Evolutionary conservation across 371 early-diverging fungal species (phyloP), one percentile per base, ranked within the genome.

Genomic region (Gilbertella persicaria): DNA sequence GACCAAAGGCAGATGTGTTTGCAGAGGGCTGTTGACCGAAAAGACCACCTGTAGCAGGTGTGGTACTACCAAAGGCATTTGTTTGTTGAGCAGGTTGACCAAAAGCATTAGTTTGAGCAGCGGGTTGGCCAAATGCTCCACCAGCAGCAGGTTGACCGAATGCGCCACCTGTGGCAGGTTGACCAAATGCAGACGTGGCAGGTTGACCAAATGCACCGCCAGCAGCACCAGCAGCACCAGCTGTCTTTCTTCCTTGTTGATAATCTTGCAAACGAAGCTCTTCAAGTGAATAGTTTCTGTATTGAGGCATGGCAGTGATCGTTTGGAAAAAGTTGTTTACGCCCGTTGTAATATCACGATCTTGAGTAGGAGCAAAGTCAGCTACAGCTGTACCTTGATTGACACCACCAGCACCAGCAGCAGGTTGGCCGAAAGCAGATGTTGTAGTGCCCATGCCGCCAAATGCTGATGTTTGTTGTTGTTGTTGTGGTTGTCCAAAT

Each of bases 201-300:
- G 51, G 58, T 38, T 42, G 51, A 20, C 70, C 73, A 50, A 69
- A 74, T 9, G 49, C 60, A 14, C 53, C 35, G 14, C 79, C 82
- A 60, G 75, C 77, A 3, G 67, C 70, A 26, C 64, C 63, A 33
- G 55, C 64, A 36, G 64, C 54, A 12, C 58, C 56, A 5, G 85
- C 77, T 12, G 69, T 81, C 59, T 94, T 92, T 56, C 95, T 90
- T 39, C 86, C 86, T 60, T 91, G 86, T 45, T 75, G 66, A 55
- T 97, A 97, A 66, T 97, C 98, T 78, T 92, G 88, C 5, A 91
- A 63, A 28, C 96, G 85, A 43, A 97, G 85, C 71, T 97, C 98
- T 84, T 97, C 96, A 29, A 88, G 79, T 16, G 93, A 94, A 63
- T 73, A 93, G 42, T 80, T 84, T 50, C 80, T 80, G 66, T 97